Conservation (phyloP, 1,139 yeast genomes). For the Yamadazyma taylorii region DNA sequence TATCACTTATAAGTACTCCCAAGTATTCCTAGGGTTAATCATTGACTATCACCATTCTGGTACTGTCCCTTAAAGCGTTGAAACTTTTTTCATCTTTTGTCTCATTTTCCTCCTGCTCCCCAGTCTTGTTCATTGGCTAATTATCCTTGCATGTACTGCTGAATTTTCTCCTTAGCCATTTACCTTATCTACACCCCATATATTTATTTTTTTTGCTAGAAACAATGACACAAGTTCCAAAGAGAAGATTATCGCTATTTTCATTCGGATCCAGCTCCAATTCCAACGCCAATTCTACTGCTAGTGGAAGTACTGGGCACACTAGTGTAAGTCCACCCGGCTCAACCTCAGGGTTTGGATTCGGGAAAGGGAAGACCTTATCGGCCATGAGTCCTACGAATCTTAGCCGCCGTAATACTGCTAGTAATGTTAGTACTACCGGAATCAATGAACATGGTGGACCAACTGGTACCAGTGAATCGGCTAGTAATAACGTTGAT, state of each 20-base stretch:
- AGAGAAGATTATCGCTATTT: slow-evolving; percentile 21
- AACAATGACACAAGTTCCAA: slow-evolving; percentile 17
- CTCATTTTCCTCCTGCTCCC: no score
- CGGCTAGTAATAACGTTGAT: no score
- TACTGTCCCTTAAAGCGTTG: no score
- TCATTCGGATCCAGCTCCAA: slow-evolving; percentile 19
- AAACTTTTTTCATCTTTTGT: no score
- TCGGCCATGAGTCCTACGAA: slow-evolving; percentile 1
- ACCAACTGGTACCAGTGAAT: neutral
- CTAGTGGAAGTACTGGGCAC: slow-evolving; percentile 1
- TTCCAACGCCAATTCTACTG: slow-evolving; percentile 2
- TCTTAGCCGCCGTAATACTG: slow-evolving; percentile 1
- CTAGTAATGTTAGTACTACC: neutral
- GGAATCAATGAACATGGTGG: neutral
- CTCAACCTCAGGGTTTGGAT: neutral
- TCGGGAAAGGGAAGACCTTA: slow-evolving; percentile 1
- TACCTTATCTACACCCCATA: no score
- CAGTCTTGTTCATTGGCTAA: no score
- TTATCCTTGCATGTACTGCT: no score
- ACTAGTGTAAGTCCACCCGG: neutral
- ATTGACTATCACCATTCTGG: no score
- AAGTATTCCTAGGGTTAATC: no score
- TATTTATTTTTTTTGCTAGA: neutral
- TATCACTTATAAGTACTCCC: no score
- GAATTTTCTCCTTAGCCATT: no score